These are phyloP conservation scores for Fraxinus dipetala DNA, from an alignment of 305 asterid species.

Conservation along the genomic window DNA sequence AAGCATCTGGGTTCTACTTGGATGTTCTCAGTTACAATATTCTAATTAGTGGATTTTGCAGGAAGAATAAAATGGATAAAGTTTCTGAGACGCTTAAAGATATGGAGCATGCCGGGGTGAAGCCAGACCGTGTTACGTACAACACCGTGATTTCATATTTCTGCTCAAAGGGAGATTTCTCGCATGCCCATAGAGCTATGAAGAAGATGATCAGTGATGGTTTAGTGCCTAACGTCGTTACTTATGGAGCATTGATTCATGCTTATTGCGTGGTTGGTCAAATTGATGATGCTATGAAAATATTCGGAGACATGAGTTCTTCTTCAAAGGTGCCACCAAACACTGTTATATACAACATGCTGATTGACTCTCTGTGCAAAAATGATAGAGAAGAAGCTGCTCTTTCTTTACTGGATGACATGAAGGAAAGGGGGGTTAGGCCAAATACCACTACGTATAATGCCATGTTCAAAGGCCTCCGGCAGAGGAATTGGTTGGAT, in stretches of 20 bases:
- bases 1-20: slow-evolving; percentile 61
- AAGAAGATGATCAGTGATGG: slow-evolving; percentile 60
- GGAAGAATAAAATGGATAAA: slow-evolving; percentile 54
- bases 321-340: slow-evolving; percentile 55
- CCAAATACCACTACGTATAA: slow-evolving; percentile 67
- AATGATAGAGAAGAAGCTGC: slow-evolving; percentile 58
- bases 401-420: slow-evolving; percentile 59
- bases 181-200: slow-evolving; percentile 41
- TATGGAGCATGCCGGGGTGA: slow-evolving; percentile 52
- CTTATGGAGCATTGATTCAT: slow-evolving; percentile 71
- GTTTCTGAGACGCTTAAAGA: slow-evolving; percentile 56
- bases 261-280: slow-evolving; percentile 55
- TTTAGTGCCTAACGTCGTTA: slow-evolving; percentile 56
- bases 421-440: slow-evolving; percentile 58
- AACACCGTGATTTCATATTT: slow-evolving; percentile 70
- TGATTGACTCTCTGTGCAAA: slow-evolving; percentile 71
- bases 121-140: slow-evolving; percentile 71
- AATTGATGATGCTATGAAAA: slow-evolving; percentile 58
- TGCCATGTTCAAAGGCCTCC: slow-evolving; percentile 67
- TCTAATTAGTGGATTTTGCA: slow-evolving; percentile 73
- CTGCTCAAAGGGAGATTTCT: slow-evolving; percentile 57
- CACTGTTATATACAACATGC: slow-evolving; percentile 59
- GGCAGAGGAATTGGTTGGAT: slow-evolving; percentile 51
- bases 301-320: slow-evolving; percentile 50
- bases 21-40: slow-evolving; percentile 60